These are phyloP conservation scores for Wickerhamiella nectarea DNA, from an alignment of 805 yeast genomes.

Conservation along the genomic window DNA sequence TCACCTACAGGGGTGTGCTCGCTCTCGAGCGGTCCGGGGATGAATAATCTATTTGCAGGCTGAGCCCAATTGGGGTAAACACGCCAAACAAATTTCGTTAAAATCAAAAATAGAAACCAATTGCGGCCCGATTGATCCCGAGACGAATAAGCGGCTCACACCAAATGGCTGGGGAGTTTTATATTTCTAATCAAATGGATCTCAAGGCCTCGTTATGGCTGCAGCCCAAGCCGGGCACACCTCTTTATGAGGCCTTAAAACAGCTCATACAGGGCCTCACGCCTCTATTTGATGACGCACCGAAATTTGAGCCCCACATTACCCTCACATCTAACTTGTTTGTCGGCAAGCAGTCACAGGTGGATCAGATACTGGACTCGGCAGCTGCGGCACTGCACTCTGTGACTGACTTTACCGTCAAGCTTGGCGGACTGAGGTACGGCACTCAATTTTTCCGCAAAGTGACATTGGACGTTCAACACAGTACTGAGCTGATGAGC, in stretches of 20 bases:
- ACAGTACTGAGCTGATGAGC: constrained; percentile 35
- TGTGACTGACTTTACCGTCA: constrained; percentile 28
- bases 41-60: too few relatives aligned
- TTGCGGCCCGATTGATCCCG: too few relatives aligned
- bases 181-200: background rate
- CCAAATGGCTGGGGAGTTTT: too few relatives aligned
- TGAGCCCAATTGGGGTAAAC: too few relatives aligned
- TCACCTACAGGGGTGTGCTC: too few relatives aligned
- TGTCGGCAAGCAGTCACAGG: constrained; percentile 40
- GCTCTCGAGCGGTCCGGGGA: too few relatives aligned
- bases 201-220: constrained; percentile 46
- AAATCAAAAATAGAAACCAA: too few relatives aligned
- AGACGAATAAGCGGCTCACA: too few relatives aligned
- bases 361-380: constrained; percentile 42
- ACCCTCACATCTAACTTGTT: constrained; percentile 55
- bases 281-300: constrained; percentile 61
- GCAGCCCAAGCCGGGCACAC: constrained; percentile 45
- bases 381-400: constrained; percentile 44
- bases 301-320: constrained; percentile 59
- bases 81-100: too few relatives aligned
- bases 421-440: constrained; percentile 32
- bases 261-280: constrained; percentile 51
- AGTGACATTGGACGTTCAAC: constrained; percentile 35
- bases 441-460: constrained; percentile 42
- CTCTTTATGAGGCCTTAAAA: constrained; percentile 40